A percentile compares a stretch with the other conserved stretches of the same genome.
Conservation (phyloP, 352 stramenopile genomes). For the Hyaloperonospora arabidopsidis region DNA sequence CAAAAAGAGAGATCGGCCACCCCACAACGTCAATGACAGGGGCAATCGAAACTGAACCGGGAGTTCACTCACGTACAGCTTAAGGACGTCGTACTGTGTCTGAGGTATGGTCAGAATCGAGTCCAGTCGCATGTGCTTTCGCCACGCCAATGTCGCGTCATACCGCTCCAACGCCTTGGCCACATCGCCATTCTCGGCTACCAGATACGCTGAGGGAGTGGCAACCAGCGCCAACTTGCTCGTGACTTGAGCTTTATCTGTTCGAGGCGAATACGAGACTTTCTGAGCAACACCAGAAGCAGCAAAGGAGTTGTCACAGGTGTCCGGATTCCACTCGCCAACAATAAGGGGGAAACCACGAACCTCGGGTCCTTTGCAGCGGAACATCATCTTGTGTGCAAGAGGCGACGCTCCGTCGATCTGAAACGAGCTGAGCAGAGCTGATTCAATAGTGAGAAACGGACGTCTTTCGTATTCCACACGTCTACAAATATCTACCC, state of each 20-base stretch:
- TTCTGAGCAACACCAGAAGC: slow-evolving; percentile 17
- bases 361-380: slow-evolving; percentile 9
- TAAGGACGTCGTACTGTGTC: slow-evolving; percentile 57
- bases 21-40: too few species aligned
- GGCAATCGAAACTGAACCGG: neutral
- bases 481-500: slow-evolving; percentile 10
- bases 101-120: slow-evolving; percentile 54
- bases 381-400: slow-evolving; percentile 3
- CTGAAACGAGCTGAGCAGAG: neutral
- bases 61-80: slow-evolving; percentile 28
- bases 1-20: neutral
- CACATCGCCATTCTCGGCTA: slow-evolving; percentile 60
- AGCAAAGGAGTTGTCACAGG: slow-evolving; percentile 6
- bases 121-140: slow-evolving; percentile 69
- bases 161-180: slow-evolving; percentile 56
- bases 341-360: neutral
- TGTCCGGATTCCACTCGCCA: neutral
- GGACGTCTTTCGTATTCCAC: slow-evolving; percentile 24
- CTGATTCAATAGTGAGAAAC: slow-evolving; percentile 8
- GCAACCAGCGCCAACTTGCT: slow-evolving; percentile 3
- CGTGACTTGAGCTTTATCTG: slow-evolving; percentile 6
- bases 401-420: too few species aligned
- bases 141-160: slow-evolving; percentile 58
- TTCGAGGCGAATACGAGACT: slow-evolving; percentile 18
- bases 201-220: slow-evolving; percentile 43